Percentiles rank a stretch among this genome's conserved stretches.
Evolutionary conservation across 169 alveolate genomes (phyloP).

Genomic region (Plasmodium vinckei): DNA sequence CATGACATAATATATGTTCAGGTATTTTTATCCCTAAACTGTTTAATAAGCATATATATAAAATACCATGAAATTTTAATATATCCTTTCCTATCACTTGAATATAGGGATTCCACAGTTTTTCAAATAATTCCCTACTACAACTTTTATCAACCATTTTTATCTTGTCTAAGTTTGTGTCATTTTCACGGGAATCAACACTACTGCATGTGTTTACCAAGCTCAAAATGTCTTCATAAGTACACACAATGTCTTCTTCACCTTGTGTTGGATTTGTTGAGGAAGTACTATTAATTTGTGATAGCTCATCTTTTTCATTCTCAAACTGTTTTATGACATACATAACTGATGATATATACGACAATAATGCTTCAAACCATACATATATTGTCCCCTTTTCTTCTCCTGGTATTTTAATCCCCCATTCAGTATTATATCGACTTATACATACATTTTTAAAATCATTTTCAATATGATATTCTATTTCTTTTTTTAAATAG

Average conservation of each 20-base stretch:
- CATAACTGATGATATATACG: conserved; percentile 84
- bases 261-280: neutral
- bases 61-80: conserved; percentile 88
- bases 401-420: conserved; percentile 77
- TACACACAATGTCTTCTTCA: neutral
- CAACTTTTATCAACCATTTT: neutral
- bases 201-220: neutral
- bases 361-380: conserved; percentile 93
- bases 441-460: conserved; percentile 82
- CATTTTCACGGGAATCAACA: neutral
- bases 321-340: conserved; percentile 8
- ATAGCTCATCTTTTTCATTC: too few species aligned
- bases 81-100: conserved; percentile 93
- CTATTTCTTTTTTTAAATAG: conserved; percentile 66
- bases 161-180: neutral
- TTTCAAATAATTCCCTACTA: neutral
- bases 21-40: conserved; percentile 84
- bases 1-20: conserved; percentile 86
- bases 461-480: conserved; percentile 38
- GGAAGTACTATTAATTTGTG: neutral
- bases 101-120: conserved; percentile 70
- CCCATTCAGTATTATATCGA: conserved; percentile 83
- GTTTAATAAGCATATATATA: conserved; percentile 90
- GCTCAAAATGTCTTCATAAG: conserved; percentile 37
- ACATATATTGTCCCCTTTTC: conserved; percentile 90